Base-by-base conservation (phyloP, 371 early-diverging fungal genomes). In the Thermomucor indicae-seudaticae region DNA sequence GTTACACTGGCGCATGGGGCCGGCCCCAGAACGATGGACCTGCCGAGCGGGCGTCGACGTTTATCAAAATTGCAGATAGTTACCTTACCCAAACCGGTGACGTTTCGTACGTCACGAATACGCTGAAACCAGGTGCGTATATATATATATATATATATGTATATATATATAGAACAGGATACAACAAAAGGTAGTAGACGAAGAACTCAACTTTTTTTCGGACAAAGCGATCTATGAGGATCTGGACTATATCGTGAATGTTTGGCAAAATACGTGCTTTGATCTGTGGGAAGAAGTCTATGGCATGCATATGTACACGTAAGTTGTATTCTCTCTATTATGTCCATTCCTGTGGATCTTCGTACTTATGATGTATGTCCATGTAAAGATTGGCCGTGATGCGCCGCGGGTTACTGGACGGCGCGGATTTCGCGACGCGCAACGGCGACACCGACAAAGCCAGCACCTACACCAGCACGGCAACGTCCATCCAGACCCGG, bases 11-110 rank as follows among this genome's bases (percentile, higher is more conserved):
- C 11, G 42, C 54, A 24, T 54, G 54, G 54, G 54, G 47, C 19
- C 24, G 54, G 23, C 90, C 91, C 30, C 92, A 93, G 62, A 85
- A 86, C 52, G 93, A 93, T 57, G 91, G 90, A 0, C 92, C 92
- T 23, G 91, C 90, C 2, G 77, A 89, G 20, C 79, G 92, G 2
- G 87, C 83, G 0, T 58, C 63, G 4, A 51, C 79, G 12, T 44
- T 85, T n/a, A 68, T 79, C 0, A 28, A 52, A 11, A 84, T 79
- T 52, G 77, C 77, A 5, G 23, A 70, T 6, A n/a, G n/a, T n/a
- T n/a, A n/a, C n/a, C n/a, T n/a, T n/a, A 50, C 60, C 29, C 66
- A 45, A 30, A 34, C n/a, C 20, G 46, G 24, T 25, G 45, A 52
- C 22, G 28, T 32, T 8, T 38, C 45, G 1, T 45, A 34, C 17